Conservation (phyloP, 345 rosid genomes). For the Boechera retrofracta region DNA sequence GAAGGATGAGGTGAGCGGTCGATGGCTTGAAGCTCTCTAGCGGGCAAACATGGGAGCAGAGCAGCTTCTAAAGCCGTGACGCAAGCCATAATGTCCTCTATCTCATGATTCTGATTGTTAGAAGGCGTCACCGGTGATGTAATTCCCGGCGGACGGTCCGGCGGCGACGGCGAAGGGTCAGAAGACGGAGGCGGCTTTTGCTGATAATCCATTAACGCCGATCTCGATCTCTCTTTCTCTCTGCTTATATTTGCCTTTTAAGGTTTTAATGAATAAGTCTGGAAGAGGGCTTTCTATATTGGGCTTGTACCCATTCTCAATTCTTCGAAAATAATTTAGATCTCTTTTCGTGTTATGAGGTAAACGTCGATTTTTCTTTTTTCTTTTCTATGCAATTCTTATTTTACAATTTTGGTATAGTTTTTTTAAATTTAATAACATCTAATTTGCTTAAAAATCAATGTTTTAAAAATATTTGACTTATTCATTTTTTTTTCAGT, state of each 20-base stretch:
- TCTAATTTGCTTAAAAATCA: no score
- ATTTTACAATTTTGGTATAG: no score
- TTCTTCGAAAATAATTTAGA: no score
- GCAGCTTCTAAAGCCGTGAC: constrained; percentile 86
- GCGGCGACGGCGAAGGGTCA: constrained; percentile 37
- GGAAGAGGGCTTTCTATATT: not conserved
- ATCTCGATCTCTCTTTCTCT: constrained; percentile 12
- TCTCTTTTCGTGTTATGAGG: no score
- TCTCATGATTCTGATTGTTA: constrained; percentile 44
- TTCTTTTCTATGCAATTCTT: no score
- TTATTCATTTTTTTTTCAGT: no score
- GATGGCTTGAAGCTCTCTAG: constrained; percentile 96
- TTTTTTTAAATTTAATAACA: no score
- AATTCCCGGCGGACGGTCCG: constrained; percentile 33
- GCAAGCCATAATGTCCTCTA: constrained; percentile 72
- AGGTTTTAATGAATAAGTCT: not conserved
- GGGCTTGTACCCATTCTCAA: constrained; percentile 2
- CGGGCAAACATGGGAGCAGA: constrained; percentile 94
- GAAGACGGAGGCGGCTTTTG: constrained; percentile 34
- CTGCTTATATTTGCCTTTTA: not conserved
- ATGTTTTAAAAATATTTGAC: no score
- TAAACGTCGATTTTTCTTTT: no score
- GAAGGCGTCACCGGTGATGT: constrained; percentile 47
- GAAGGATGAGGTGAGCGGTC: constrained; percentile 97
- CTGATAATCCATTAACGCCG: constrained; percentile 39